These are phyloP conservation scores for Colletotrichum destructivum DNA, from an alignment of 2,329 filamentous ascomycete species.

Conservation along the genomic window DNA sequence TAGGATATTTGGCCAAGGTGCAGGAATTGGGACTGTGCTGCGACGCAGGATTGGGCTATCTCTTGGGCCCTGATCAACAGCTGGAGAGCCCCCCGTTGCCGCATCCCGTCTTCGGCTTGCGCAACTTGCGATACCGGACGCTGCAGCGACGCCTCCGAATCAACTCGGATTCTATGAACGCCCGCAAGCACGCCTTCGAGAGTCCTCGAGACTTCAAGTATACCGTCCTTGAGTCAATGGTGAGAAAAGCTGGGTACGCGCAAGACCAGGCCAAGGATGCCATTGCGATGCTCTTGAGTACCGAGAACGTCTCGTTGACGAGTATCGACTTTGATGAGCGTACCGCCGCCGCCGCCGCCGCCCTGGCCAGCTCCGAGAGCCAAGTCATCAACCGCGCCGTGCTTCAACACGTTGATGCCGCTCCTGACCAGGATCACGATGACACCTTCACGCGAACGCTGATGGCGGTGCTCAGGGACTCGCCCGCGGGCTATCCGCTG, in stretches of 20 bases:
- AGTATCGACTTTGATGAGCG: constrained; percentile 54
- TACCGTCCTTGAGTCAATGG: constrained; percentile 55
- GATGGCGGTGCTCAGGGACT: constrained; percentile 21
- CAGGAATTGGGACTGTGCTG: constrained; percentile 77
- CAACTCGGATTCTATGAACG: constrained; percentile 41
- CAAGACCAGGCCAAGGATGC: constrained; percentile 51
- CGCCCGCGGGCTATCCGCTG: constrained; percentile 53
- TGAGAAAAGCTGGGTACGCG: constrained; percentile 54
- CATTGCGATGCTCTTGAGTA: constrained; percentile 53
- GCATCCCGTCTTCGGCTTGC: constrained; percentile 53
- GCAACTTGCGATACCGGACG: constrained; percentile 37
- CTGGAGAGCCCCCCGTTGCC: constrained; percentile 58
- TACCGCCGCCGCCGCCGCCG: constrained; percentile 29
- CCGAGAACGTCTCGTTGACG: constrained; percentile 51
- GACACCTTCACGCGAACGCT: constrained; percentile 40
- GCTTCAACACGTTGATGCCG: not conserved
- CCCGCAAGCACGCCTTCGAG: constrained; percentile 45
- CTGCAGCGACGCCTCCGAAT: constrained; percentile 27
- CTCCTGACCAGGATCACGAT: constrained; percentile 2
- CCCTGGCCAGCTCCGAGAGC: not conserved
- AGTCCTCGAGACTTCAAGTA: constrained; percentile 50
- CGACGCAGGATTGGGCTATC: constrained; percentile 78
- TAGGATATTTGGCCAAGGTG: constrained; percentile 69
- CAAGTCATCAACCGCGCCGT: constrained; percentile 39
- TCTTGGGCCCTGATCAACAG: constrained; percentile 73